Base-by-base conservation (phyloP, 495 filamentous ascomycete genomes). In the Patellaria atrata region DNA sequence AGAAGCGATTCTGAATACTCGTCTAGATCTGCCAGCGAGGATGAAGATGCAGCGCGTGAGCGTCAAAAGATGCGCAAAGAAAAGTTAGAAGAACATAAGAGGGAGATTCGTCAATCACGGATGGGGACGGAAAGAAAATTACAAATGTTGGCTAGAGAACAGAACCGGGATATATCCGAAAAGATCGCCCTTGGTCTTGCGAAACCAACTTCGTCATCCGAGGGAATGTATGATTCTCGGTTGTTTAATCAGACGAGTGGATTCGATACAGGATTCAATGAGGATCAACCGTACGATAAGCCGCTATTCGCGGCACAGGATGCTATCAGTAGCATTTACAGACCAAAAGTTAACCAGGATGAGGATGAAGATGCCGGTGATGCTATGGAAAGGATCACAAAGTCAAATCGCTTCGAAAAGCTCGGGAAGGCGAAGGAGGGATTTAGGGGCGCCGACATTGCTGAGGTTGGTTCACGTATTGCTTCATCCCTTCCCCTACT, bases 211-310 rank as follows among this genome's bases (percentile, higher is more conserved):
- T 76, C 83, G 55, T 78, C 73, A 9, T 73, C 72, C 9, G 89
- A 96, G 55, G 67, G 79, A 14, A 96, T 94, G 89, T 99, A 83
- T 64, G 89, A 99, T 58, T 91, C 82, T 3, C 71, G 89, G 30
- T 60, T 99, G 25, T 99, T 99, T 61, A 94, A 94, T 58, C 84
- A 91, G 60, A 79, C 72, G 13, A 81, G 76, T 47, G 91, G 86
- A 9, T 89, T 99, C 58, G 73, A 77, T 44, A 53, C 69, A 21
- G 91, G 89, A 14, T 87, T 94, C 68, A 99, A 99, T 54, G 89
- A 99, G 56, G 91, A 99, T 54, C 84, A 99, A 47, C 74, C 75
- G 1, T 99, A 96, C 63, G 91, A 96, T 58, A 94, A 93, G 56
- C 89, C 91, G 32, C 62, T 99, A 12, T 99, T 99, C 55, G 85